A percentile compares a stretch with the other conserved stretches of the same genome.
These are phyloP conservation scores for Colletotrichum lindemuthianum DNA, from an alignment of 2,329 filamentous ascomycete genomes.

Conservation along the genomic window DNA sequence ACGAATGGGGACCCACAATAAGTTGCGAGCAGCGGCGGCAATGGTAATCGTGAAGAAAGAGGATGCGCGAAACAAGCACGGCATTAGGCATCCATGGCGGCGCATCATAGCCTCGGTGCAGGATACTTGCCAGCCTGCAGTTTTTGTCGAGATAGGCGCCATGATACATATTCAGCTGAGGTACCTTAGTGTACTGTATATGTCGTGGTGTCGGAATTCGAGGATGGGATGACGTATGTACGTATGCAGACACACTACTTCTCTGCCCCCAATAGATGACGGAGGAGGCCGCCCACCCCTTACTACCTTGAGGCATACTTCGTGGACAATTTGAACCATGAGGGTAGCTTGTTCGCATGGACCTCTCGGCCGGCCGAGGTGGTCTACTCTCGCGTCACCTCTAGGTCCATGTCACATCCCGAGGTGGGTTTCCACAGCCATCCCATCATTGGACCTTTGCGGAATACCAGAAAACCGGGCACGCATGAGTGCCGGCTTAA, in stretches of 20 bases:
- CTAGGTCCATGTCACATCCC: too few species aligned
- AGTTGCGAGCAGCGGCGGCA: slow-evolving; percentile 1
- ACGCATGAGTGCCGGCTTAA: neutral
- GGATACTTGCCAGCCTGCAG: too few species aligned
- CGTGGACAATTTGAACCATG: too few species aligned
- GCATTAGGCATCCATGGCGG: neutral
- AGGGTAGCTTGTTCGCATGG: too few species aligned
- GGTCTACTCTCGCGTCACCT: too few species aligned
- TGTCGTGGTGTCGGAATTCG: neutral
- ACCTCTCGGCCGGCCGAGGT: too few species aligned
- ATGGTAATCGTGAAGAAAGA: neutral
- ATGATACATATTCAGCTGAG: neutral
- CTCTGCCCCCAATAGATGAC: neutral
- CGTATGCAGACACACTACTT: too few species aligned
- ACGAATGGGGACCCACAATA: slow-evolving; percentile 22
- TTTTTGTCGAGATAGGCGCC: too few species aligned
- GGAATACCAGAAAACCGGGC: slow-evolving; percentile 10
- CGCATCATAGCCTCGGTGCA: neutral
- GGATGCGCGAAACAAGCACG: slow-evolving; percentile 8
- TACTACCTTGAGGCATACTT: too few species aligned
- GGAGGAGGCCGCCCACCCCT: slow-evolving; percentile 2
- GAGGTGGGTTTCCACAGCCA: neutral
- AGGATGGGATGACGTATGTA: slow-evolving; percentile 18
- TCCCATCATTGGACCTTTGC: slow-evolving; percentile 1
- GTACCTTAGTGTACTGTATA: neutral